phyloP scores from a whole-genome alignment of 2,329 filamentous ascomycete species.

The Colletotrichum navitas region DNA sequence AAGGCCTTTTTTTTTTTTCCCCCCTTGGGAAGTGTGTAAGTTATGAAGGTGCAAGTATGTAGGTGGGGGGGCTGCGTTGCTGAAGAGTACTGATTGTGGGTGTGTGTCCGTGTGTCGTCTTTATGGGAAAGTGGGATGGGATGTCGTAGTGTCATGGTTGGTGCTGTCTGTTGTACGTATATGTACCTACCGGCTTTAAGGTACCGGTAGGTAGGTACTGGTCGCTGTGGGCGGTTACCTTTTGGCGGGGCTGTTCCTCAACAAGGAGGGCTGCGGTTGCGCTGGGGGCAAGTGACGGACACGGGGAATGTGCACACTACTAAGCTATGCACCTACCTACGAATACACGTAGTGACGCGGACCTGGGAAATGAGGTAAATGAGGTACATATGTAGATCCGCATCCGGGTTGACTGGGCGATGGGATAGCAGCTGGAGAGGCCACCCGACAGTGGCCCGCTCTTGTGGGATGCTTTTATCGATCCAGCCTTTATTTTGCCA shows the following conservation, averaged over 20 bases:
- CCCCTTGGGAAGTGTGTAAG: slow-evolving; percentile 3
- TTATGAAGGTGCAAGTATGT: background rate
- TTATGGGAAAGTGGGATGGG: slow-evolving; percentile 31
- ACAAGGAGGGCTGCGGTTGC: background rate
- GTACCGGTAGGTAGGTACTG: background rate
- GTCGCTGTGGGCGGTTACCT: background rate
- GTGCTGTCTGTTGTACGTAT: background rate
- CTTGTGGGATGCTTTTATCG: slow-evolving; percentile 10
- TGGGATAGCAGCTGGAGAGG: background rate
- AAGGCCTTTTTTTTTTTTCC: background rate
- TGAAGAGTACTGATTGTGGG: background rate
- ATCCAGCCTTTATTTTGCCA: too few relatives aligned
- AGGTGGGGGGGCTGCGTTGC: background rate
- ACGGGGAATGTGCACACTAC: too few relatives aligned
- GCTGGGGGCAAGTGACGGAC: too few relatives aligned
- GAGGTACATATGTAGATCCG: background rate
- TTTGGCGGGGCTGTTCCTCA: slow-evolving; percentile 6
- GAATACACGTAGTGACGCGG: background rate
- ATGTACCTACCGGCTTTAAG: background rate
- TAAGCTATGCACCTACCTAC: background rate
- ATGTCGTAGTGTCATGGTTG: slow-evolving; percentile 14
- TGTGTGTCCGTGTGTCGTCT: slow-evolving; percentile 5
- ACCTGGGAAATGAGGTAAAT: background rate
- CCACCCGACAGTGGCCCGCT: background rate
- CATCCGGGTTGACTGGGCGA: slow-evolving; percentile 32